Base-by-base conservation (phyloP, 139 green algal species). In the Coelastrella sp. region DNA sequence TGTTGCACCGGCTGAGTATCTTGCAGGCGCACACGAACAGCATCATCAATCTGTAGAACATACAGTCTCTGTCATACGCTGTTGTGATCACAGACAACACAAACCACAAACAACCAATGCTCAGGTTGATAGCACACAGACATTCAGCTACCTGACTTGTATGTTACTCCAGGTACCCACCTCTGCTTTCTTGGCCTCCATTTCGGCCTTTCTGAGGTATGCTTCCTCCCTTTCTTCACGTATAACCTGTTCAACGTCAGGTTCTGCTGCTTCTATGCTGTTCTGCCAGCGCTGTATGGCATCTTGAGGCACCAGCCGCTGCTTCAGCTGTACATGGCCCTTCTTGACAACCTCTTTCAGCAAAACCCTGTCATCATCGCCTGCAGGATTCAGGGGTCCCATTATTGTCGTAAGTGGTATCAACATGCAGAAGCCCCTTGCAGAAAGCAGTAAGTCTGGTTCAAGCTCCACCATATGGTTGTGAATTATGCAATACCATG, bases 261-360 rank as follows among this genome's bases (percentile, higher is more conserved):
- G 72, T 89, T 95, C 93, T 85, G 96, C 78, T 35, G n/a, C 24
- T 91, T 98, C 97, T 0, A 99, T 85, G 56, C 87, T 93, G 9
- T 49, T 68, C 27, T 95, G 92, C 96, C 96, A 98, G 35, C 24
- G 74, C 49, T 24, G 22, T 61, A 87, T 65, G 56, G 91, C 90
- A 76, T 89, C 63, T n/a, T 88, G 61, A 7, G 95, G 93, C 70
- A 99, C 93, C 85, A 96, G 15, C 15, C 97, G 93, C 89, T 95
- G 92, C 87, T 94, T 88, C 84, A 99, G 93, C 80, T 93, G 84
- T 24, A 93, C 92, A 6, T 91, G 90, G 9, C 92, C 93, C 72
- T 94, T 90, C 90, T 97, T 98, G 15, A 97, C 91, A 19, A 97
- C 91, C 87, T 96, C 94, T 87, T 99, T 99, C 8, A 99, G 91